Base-by-base conservation (phyloP, 2,329 filamentous ascomycete genomes). In the Colletotrichum sp. region DNA sequence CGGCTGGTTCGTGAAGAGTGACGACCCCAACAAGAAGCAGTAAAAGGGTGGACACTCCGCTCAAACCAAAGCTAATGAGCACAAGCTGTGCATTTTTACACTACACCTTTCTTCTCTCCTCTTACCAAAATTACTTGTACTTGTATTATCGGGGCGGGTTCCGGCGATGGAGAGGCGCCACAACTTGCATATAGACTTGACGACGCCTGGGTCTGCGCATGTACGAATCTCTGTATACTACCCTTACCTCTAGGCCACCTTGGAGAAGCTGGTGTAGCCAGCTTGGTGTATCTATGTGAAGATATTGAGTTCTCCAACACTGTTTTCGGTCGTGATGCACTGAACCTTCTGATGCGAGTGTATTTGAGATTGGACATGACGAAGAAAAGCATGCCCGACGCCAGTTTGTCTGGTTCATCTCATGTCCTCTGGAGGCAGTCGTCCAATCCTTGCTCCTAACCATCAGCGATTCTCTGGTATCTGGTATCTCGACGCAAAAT, bases 1-100 rank as follows among this genome's bases (percentile, higher is more conserved):
- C 48, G 88, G 91, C 70, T 91, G 88, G 87, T 91, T 91, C 79
- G 74, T 81, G 32, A 75, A 76, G 76, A 65, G 66, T n/a, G 75
- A 72, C 36, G 62, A 77, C 28, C 18, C 76, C 39, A 64, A 71
- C 65, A 76, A 75, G 64, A 76, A 77, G 65, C 72, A 77, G 75
- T 77, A 71, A 74, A 74, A 22, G 12, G 48, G 69, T 28, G 43
- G 25, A 32, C n/a, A 16, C 8, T 6, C 39, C 9, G 27, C 52
- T 39, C 7, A 43, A 58, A 16, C 13, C 60, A 16, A 12, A 25
- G 43, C 70, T 76, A 76, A 76, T 69, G 27, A 36, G 70, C 74
- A 74, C 73, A 55, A 25, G 25, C 12, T 22, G 66, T 76, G 69
- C 65, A 34, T 48, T 65, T 34, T 34, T 64, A 43, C 43, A 58